phyloP scores from a whole-genome alignment of 2,329 filamentous ascomycete genomes.

The Clonostachys rosea region DNA sequence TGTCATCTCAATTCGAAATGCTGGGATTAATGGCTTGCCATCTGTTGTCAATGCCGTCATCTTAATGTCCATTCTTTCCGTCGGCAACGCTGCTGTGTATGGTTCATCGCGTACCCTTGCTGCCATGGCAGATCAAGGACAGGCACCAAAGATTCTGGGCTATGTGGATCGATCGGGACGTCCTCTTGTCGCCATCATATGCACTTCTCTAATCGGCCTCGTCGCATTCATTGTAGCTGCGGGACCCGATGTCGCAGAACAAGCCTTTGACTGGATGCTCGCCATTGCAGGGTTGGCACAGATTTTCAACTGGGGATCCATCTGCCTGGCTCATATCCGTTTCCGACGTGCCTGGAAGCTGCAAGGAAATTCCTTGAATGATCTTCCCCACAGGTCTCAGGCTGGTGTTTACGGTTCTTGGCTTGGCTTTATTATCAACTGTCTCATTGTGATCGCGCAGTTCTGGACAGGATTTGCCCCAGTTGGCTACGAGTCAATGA shows the following conservation, averaged over 20 bases:
- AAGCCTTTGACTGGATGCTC: constrained; percentile 62
- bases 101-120: constrained; percentile 55
- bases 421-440: not conserved
- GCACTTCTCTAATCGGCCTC: constrained; percentile 65
- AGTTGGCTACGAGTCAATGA: constrained; percentile 48
- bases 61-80: constrained; percentile 52
- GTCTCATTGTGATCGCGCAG: not conserved
- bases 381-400: constrained; percentile 52
- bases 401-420: not conserved
- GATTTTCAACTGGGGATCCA: constrained; percentile 66
- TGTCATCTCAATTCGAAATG: constrained; percentile 51
- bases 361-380: constrained; percentile 56
- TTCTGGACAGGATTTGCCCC: constrained; percentile 63
- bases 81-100: constrained; percentile 55
- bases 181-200: constrained; percentile 53
- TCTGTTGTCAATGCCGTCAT: constrained; percentile 57
- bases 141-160: constrained; percentile 50
- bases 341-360: constrained; percentile 61
- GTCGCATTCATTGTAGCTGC: constrained; percentile 65
- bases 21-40: constrained; percentile 45
- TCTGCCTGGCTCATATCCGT: constrained; percentile 65
- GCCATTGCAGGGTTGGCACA: constrained; percentile 60
- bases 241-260: constrained; percentile 49
- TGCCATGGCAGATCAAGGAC: constrained; percentile 53
- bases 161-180: constrained; percentile 57